These are phyloP conservation scores for Chenopodium album DNA, from an alignment of 148 eudicot genomes.

Conservation along the genomic window DNA sequence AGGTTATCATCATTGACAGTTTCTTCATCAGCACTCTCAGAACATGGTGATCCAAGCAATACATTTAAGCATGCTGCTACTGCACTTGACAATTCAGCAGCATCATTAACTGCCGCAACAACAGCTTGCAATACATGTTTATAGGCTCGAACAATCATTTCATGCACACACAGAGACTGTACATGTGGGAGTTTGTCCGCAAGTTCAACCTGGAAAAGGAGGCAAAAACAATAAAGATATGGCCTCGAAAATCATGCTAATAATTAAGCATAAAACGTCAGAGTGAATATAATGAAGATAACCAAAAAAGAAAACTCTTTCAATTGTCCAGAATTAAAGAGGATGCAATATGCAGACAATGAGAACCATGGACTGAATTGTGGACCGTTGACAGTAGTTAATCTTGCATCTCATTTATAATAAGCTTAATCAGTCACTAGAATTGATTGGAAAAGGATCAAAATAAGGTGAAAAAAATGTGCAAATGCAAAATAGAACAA, in stretches of 20 bases:
- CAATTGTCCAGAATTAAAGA: not conserved
- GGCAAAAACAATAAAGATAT: conserved; percentile 9
- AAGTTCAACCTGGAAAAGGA: conserved; percentile 71
- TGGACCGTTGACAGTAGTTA: not conserved
- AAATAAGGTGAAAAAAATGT: conserved; percentile 3
- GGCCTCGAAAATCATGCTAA: not conserved
- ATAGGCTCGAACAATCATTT: conserved; percentile 92
- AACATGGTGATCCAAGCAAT: conserved; percentile 65
- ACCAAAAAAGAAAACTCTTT: not conserved
- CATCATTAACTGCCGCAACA: conserved; percentile 57
- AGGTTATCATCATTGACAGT: conserved; percentile 45
- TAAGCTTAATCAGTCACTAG: not conserved
- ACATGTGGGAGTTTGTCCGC: conserved; percentile 95
- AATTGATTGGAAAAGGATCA: not conserved
- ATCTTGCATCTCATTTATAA: not conserved
- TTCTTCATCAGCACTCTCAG: conserved; percentile 44
- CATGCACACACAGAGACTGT: conserved; percentile 84
- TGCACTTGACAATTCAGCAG: conserved; percentile 55
- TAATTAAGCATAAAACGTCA: not conserved
- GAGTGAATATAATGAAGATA: not conserved
- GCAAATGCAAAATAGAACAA: too few relatives aligned
- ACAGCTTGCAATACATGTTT: conserved; percentile 86
- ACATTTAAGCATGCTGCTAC: conserved; percentile 84
- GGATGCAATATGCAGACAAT: not conserved
- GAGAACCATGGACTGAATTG: not conserved